Evolutionary conservation across 768 basidiomycete genomes (phyloP), one percentile per base, ranked within the genome.

Genomic region (Suillus variegatus): DNA sequence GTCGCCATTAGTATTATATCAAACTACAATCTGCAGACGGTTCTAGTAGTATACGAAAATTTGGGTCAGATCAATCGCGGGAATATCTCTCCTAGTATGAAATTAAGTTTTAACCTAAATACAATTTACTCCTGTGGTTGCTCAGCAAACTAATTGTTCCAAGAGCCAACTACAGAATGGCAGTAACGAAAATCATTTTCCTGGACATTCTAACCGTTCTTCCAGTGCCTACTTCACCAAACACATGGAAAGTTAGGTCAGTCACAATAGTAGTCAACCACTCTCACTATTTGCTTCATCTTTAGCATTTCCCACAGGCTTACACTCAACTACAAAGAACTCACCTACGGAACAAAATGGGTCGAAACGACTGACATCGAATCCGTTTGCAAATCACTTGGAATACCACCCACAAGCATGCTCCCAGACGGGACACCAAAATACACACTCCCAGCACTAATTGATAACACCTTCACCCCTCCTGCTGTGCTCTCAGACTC

Each of bases 1-100:
- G 94, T 88, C 12, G 95, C 91, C 95, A 96, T 96, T 54, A 32
- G 32, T 32, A 14, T 41, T 54, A 12, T 36, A 49, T 49, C 47
- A 40, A 5, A 22, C 18, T 20, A 16, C 13, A 14, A 38, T 38
- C 32, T 32, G 32, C 32, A 55, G 35, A 25, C 13, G 3, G 49
- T n/a, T 32, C 32, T 32, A 32, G 32, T n/a, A 5, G n/a, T 6
- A 1, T 6, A 56, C n/a, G 12, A 56, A 56, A 56, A 22, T 56
- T 56, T 56, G n/a, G 36, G 13, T 14, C 13, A 38, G 55, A 22
- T 56, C 13, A 13, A 56, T 36, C 13, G 55, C 13, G 55, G 55
- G 55, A 56, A 56, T 38, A 56, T 56, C 13, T 57, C 13, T 14
- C n/a, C 36, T 55, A 7, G 14, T 51, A 32, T 32, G 32, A 32